Evolutionary conservation across 2,329 filamentous ascomycete genomes (phyloP), one percentile per base, ranked within the genome.

Genomic region (Exophiala sp.): DNA sequence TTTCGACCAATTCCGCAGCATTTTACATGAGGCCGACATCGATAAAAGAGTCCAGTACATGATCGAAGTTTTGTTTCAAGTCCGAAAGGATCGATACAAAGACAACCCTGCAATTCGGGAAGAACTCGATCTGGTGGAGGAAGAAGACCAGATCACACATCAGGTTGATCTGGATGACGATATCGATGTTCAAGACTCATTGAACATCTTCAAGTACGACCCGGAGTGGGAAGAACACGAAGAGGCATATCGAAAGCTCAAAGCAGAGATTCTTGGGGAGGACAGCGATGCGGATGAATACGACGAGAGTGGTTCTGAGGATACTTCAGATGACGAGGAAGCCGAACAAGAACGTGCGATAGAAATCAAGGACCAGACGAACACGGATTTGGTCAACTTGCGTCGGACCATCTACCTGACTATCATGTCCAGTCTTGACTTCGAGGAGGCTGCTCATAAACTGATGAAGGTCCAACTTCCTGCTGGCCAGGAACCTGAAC

Each of bases 21-120:
- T 97, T 57, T 74, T 98, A 7, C 91, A 98, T 71, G 93, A 98
- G 68, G 89, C 89, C 38, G 90, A 93, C 64, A 95, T 98, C 66
- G 91, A 97, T 65, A 96, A 95, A 75, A 80, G 93, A 58, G 90
- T 91, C n/a, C 93, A 98, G 70, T 98, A 97, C 70, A 95, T 95
- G 87, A 91, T 98, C 50, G 93, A 98, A 68, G 93, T 97, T 4
- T 72, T 98, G 37, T 98, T 98, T 67, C 90, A 98, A 71, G 85
- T 96, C 48, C 81, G 93, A 57, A 95, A 96, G 70, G 91, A 97
- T 70, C 86, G 86, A 62, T 98, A 95, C 75, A 95, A 95, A 73
- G 89, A 97, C 63, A 89, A 97, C 62, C 88, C 85, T 14, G 84
- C 89, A 0, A 75, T 97, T 61, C 90, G 83, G 67, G 90, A 96